A percentile compares a stretch with the other conserved stretches of the same genome.
phyloP scores from a whole-genome alignment of 2,329 filamentous ascomycete species.

The Pseudogymnoascus pannorum region DNA sequence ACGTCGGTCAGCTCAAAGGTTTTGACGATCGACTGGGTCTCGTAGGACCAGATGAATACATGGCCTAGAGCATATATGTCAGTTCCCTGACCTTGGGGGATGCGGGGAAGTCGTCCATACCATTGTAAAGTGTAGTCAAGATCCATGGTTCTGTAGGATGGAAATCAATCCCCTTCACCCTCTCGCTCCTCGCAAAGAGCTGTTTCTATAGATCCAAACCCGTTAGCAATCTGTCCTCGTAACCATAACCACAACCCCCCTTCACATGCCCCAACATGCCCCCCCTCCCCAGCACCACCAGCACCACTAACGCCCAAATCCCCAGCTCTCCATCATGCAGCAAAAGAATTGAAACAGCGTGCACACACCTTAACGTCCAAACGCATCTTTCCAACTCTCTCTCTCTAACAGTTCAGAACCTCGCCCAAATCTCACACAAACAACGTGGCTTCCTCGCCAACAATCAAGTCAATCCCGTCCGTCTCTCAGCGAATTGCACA shows the following conservation, averaged over 20 bases:
- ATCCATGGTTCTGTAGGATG: conserved; percentile 96
- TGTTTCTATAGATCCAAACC: conserved; percentile 52
- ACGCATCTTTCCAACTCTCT: conserved; percentile 38
- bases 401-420: not conserved
- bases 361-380: conserved; percentile 51
- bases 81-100: conserved; percentile 26
- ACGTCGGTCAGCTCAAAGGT: conserved; percentile 99
- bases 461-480: not conserved
- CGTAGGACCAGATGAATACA: conserved; percentile 99
- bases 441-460: conserved; percentile 3
- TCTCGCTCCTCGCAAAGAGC: conserved; percentile 82
- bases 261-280: not conserved
- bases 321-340: conserved; percentile 11
- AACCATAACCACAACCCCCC: too few species aligned
- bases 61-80: conserved; percentile 55
- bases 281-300: not conserved
- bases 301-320: not conserved
- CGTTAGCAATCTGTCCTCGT: not conserved
- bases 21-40: conserved; percentile 94
- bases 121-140: conserved; percentile 92
- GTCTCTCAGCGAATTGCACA: not conserved
- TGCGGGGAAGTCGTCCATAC: conserved; percentile 41
- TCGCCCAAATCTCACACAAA: not conserved
- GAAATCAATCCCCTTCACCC: conserved; percentile 96
- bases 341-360: conserved; percentile 9